Percentiles rank a stretch among this genome's conserved stretches.
Conservation (phyloP, 164 flowering plant genomes). For the Platanus orientalis region DNA sequence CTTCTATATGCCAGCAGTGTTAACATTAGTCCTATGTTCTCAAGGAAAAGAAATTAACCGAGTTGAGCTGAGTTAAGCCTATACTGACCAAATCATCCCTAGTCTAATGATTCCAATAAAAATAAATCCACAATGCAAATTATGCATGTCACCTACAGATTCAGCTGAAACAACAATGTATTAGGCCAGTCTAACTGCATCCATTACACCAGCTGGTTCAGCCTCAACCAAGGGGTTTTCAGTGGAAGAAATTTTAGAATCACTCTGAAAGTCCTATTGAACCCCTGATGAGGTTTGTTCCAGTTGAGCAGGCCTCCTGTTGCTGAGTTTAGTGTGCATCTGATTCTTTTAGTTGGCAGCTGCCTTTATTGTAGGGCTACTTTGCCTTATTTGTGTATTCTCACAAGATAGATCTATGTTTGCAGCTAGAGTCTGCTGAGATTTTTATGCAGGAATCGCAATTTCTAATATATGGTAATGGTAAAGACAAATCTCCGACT, state of each 20-base stretch:
- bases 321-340: background rate
- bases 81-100: too few relatives aligned
- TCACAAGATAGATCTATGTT: conserved; percentile 5
- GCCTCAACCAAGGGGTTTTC: too few relatives aligned
- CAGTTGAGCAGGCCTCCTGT: background rate
- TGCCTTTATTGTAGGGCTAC: background rate
- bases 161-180: too few relatives aligned
- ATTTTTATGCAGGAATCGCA: conserved; percentile 74
- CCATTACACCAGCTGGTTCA: too few relatives aligned
- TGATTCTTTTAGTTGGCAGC: background rate
- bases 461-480: conserved; percentile 69
- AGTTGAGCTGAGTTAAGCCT: too few relatives aligned
- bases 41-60: too few relatives aligned
- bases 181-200: too few relatives aligned
- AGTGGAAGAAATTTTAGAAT: background rate
- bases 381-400: conserved; percentile 11
- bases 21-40: too few relatives aligned
- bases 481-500: conserved; percentile 86
- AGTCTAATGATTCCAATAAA: too few relatives aligned
- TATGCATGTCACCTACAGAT: too few relatives aligned
- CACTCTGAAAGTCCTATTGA: background rate
- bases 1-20: too few relatives aligned
- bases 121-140: too few relatives aligned
- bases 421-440: conserved; percentile 90
- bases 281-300: background rate